Percentiles rank a stretch among this genome's conserved stretches.
phyloP scores from a whole-genome alignment of 352 stramenopile genomes.

The Peronospora destructor region DNA sequence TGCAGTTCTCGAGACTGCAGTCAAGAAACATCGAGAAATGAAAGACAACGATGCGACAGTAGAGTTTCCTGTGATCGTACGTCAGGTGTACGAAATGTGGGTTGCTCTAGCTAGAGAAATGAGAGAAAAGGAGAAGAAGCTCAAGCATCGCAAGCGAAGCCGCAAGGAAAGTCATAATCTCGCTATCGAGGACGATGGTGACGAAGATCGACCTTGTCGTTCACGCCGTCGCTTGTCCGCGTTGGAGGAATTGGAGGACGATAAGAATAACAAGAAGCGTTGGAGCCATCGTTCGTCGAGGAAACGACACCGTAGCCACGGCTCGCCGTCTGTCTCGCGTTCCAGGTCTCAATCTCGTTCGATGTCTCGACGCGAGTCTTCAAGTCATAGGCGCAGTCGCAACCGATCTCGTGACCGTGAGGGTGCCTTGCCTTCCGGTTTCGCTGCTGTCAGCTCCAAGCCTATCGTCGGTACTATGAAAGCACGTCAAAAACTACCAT shows the following conservation, averaged over 20 bases:
- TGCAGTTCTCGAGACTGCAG: conserved; percentile 18
- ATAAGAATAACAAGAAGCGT: conserved; percentile 26
- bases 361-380: conserved; percentile 16
- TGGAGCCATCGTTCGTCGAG: conserved; percentile 16
- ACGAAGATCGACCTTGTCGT: conserved; percentile 24
- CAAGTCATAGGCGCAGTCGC: conserved; percentile 16
- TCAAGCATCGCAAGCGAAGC: conserved; percentile 15
- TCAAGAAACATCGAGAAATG: conserved; percentile 21
- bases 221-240: conserved; percentile 25
- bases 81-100: conserved; percentile 41
- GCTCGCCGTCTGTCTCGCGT: conserved; percentile 30
- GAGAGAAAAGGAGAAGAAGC: conserved; percentile 25
- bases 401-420: conserved; percentile 20
- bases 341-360: conserved; percentile 37
- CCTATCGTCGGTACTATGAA: conserved; percentile 3
- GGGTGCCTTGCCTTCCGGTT: conserved; percentile 16
- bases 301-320: conserved; percentile 25
- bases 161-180: conserved; percentile 23
- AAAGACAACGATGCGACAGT: conserved; percentile 12
- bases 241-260: conserved; percentile 22
- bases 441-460: conserved; percentile 12
- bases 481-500: conserved; percentile 9
- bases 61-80: conserved; percentile 32
- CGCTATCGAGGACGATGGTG: conserved; percentile 9
- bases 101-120: conserved; percentile 31